Evolutionary conservation across 2,329 filamentous ascomycete genomes (phyloP).

Genomic region (Fusarium buxicola): DNA sequence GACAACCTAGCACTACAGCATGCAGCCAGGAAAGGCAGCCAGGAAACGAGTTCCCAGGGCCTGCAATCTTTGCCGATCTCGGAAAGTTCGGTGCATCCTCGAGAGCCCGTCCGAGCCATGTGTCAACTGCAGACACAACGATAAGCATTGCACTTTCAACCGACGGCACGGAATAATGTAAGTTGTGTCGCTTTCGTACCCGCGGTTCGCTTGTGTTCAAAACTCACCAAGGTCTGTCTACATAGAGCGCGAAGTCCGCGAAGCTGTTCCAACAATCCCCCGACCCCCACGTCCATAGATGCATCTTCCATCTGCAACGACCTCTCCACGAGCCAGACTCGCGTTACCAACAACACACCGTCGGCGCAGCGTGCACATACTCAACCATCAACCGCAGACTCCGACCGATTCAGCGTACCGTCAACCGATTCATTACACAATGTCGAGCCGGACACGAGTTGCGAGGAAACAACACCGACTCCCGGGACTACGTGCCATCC

Average conservation of each 20-base stretch:
- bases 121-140: conserved; percentile 43
- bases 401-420: not conserved
- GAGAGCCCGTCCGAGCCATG: conserved; percentile 35
- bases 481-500: conserved; percentile 28
- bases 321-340: not conserved
- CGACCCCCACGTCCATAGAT: conserved; percentile 5
- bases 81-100: conserved; percentile 45
- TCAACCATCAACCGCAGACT: not conserved
- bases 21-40: conserved; percentile 21
- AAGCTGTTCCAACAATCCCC: conserved; percentile 6
- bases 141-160: conserved; percentile 42
- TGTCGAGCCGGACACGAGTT: not conserved
- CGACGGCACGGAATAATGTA: conserved; percentile 32
- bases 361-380: not conserved
- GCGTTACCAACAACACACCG: not conserved
- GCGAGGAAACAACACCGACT: not conserved
- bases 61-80: conserved; percentile 38
- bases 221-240: conserved; percentile 5
- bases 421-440: not conserved
- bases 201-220: rapidly evolving
- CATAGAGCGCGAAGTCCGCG: conserved; percentile 14
- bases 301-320: not conserved
- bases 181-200: not conserved
- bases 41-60: conserved; percentile 40
- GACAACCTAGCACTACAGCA: not conserved